Percentiles rank a stretch among this genome's conserved stretches.
phyloP scores from a whole-genome alignment of 257 asterid species.

The Henckelia pumila region DNA sequence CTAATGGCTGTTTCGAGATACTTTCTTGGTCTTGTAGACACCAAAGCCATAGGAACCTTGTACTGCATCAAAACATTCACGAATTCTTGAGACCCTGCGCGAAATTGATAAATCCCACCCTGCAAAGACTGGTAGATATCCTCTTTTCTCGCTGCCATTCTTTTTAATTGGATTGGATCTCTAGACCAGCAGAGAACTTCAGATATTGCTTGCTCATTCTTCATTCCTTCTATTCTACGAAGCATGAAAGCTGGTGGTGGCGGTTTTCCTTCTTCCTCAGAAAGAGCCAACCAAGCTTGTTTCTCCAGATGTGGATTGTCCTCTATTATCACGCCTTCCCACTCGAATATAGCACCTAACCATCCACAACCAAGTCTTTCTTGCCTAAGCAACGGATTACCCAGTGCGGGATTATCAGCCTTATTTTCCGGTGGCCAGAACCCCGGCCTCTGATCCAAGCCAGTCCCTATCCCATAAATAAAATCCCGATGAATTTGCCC shows the following conservation, averaged over 20 bases:
- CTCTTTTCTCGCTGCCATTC: conserved; percentile 75
- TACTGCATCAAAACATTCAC: conserved; percentile 59
- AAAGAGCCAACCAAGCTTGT: conserved; percentile 83
- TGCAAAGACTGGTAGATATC: conserved; percentile 77
- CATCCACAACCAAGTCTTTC: conserved; percentile 97
- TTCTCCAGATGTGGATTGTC: conserved; percentile 84
- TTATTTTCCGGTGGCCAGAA: conserved; percentile 84
- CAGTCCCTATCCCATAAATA: conserved; percentile 43
- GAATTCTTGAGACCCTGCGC: conserved; percentile 80
- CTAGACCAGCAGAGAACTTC: conserved; percentile 98
- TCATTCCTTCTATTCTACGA: conserved; percentile 85
- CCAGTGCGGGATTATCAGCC: conserved; percentile 77
- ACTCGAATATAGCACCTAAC: conserved; percentile 91
- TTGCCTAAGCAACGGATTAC: conserved; percentile 85
- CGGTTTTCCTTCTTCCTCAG: conserved; percentile 78
- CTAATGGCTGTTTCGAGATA: conserved; percentile 61
- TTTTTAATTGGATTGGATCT: conserved; percentile 58
- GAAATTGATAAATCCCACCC: conserved; percentile 72
- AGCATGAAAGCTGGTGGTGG: conserved; percentile 81
- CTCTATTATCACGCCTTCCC: conserved; percentile 90
- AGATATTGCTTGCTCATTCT: conserved; percentile 89
- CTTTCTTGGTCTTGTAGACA: conserved; percentile 80
- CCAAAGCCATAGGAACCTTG: conserved; percentile 94
- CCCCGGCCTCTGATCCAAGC: conserved; percentile 52
- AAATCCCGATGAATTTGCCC: conserved; percentile 54